Percentiles rank a stretch among this genome's conserved stretches.
phyloP scores from a whole-genome alignment of 768 basidiomycete species.

The Lentinula edodes region DNA sequence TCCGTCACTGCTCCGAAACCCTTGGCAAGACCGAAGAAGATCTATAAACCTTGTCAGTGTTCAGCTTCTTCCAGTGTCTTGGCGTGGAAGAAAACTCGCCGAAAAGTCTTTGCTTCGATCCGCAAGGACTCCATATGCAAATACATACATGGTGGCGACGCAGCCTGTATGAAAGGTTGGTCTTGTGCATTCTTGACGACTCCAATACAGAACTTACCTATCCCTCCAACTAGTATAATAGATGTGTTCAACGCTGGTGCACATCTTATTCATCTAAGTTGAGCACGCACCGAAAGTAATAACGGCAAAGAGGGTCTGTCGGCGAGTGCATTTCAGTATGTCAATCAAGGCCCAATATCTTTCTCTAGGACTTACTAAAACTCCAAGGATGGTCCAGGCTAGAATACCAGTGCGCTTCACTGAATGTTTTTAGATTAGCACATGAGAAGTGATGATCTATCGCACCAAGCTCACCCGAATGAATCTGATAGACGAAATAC shows the following conservation, averaged over 20 bases:
- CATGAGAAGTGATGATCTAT: neutral
- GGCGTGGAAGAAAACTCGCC: conserved; percentile 14
- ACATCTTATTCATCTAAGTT: neutral
- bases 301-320: conserved; percentile 19
- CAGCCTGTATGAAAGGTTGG: conserved; percentile 19
- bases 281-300: conserved; percentile 24
- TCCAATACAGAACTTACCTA: conserved; percentile 17
- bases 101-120: conserved; percentile 23
- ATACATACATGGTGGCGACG: conserved; percentile 28
- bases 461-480: conserved; percentile 21
- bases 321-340: neutral
- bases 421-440: conserved; percentile 4
- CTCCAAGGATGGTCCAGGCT: neutral
- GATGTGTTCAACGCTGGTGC: too few species aligned
- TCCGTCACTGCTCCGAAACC: conserved; percentile 39
- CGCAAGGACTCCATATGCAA: conserved; percentile 23
- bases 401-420: conserved; percentile 19
- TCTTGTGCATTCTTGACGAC: neutral
- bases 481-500: conserved; percentile 38
- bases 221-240: conserved; percentile 17
- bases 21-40: conserved; percentile 39
- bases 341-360: neutral
- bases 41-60: conserved; percentile 15
- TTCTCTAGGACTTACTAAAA: neutral
- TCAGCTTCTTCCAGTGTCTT: neutral